Base-by-base conservation (phyloP, 176 grass and related monocot genomes). In the Urochloa ruziziensis region DNA sequence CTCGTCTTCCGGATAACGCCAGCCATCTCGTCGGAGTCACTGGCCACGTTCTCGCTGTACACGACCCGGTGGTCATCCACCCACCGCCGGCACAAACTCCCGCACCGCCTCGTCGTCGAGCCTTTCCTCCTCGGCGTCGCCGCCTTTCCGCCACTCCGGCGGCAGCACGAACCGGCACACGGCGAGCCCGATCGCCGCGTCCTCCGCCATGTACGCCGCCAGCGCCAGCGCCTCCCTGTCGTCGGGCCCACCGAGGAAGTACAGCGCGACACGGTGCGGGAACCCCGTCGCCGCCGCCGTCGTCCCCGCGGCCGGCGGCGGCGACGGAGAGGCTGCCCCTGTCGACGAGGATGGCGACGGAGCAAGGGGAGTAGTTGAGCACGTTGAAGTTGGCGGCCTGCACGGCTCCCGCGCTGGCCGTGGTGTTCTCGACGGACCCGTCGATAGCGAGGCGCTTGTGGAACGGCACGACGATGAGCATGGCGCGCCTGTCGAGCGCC, bases 201-300 rank as follows among this genome's bases (percentile, higher is more conserved):
- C 86, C 63, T 93, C 89, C 0, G 85, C 91, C 93, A 98, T 98
- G 70, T 90, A 74, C 24, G 74, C 15, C 46, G 79, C 96, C 16
- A 89, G 84, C 51, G 93, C 89, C 23, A 98, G 83, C 14, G 96
- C 96, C 70, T 98, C 96, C 21, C 93, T 30, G 67, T 98, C 96
- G 52, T 98, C 96, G 1, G 90, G 67, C 2, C 96, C 93, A 10
- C 96, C 91, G 27, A 98, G 72, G 76, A 98, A 98, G 85, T 95
- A 98, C 13, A 98, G 24, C 4, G 91, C 96, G 17, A 98, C 60
- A 25, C 80, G 86, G 70, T 91, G 89, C 0, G 68, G 30, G 61
- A 81, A 79, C 3, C 51, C 51, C 68, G 27, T 28, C 56, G 11
- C n/a, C n/a, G n/a, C n/a, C n/a, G 44, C 19, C 24, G 17, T 18